Percentiles rank a stretch among this genome's conserved stretches.
phyloP scores from a whole-genome alignment of 2,329 filamentous ascomycete genomes.

The Sphaerulina musiva region DNA sequence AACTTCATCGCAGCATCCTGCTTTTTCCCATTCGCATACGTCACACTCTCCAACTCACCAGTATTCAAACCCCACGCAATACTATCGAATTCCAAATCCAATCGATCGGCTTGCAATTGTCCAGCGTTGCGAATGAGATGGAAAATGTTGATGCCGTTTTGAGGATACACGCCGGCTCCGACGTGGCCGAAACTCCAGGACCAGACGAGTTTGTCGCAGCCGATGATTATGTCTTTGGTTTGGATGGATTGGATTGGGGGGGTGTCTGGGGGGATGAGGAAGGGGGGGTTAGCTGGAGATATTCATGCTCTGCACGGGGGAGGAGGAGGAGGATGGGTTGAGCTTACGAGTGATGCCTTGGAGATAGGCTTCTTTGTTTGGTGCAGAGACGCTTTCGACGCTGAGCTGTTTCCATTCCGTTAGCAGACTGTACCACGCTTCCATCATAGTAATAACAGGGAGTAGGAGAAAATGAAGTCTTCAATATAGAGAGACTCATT shows the following conservation, averaged over 20 bases:
- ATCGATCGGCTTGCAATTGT: constrained; percentile 1
- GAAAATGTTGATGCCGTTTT: constrained; percentile 18
- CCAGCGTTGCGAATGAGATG: constrained; percentile 1
- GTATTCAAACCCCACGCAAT: constrained; percentile 11
- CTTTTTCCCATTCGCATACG: not conserved
- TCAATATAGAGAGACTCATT: too few species aligned
- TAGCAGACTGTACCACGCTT: not conserved
- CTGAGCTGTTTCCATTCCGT: not conserved
- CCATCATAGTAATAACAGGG: too few species aligned
- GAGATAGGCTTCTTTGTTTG: constrained; percentile 12
- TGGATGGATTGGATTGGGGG: constrained; percentile 8
- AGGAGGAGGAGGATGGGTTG: too few species aligned
- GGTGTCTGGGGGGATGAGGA: not conserved
- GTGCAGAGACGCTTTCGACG: not conserved
- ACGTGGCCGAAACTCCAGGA: constrained; percentile 15
- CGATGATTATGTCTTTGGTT: constrained; percentile 11
- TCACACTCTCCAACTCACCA: not conserved
- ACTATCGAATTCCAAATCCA: constrained; percentile 11
- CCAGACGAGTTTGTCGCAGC: constrained; percentile 17
- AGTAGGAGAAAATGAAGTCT: too few species aligned
- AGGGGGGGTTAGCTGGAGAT: too few species aligned
- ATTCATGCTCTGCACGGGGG: too few species aligned
- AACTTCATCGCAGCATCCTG: not conserved
- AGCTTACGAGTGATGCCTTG: constrained; percentile 3
- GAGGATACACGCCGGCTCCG: constrained; percentile 11